These are phyloP conservation scores for Rhizophagus clarus DNA, from an alignment of 192 early-diverging fungal species.

Conservation along the genomic window DNA sequence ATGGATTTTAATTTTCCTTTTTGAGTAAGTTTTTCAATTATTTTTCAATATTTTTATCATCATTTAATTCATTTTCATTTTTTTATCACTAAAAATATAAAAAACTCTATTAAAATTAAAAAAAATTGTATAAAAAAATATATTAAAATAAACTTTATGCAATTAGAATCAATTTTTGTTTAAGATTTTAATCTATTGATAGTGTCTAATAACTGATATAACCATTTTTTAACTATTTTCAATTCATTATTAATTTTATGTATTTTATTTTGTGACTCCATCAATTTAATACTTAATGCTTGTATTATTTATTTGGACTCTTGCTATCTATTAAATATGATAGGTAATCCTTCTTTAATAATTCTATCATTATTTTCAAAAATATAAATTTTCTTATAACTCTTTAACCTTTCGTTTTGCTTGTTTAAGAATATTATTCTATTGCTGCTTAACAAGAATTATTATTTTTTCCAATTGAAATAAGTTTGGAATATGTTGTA, in stretches of 20 bases:
- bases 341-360: neutral
- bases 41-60: neutral
- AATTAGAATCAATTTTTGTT: neutral
- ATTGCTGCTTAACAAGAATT: neutral
- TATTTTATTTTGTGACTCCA: neutral
- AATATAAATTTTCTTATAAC: slow-evolving; percentile 12
- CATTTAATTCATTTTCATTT: neutral
- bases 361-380: slow-evolving; percentile 1
- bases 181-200: neutral
- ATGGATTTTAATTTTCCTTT: neutral
- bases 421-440: neutral
- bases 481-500: neutral
- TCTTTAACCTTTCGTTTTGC: neutral
- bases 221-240: neutral
- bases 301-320: neutral
- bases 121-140: too few species aligned
- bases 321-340: neutral
- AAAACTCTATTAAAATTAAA: neutral
- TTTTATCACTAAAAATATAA: slow-evolving; percentile 5
- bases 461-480: neutral
- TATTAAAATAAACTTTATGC: neutral
- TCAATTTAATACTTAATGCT: neutral
- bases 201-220: neutral
- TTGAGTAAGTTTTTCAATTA: neutral
- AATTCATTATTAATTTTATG: neutral